A percentile compares a stretch with the other conserved stretches of the same genome.
Conservation (phyloP, 176 grass and related monocot species). For the Eragrostis curvula region DNA sequence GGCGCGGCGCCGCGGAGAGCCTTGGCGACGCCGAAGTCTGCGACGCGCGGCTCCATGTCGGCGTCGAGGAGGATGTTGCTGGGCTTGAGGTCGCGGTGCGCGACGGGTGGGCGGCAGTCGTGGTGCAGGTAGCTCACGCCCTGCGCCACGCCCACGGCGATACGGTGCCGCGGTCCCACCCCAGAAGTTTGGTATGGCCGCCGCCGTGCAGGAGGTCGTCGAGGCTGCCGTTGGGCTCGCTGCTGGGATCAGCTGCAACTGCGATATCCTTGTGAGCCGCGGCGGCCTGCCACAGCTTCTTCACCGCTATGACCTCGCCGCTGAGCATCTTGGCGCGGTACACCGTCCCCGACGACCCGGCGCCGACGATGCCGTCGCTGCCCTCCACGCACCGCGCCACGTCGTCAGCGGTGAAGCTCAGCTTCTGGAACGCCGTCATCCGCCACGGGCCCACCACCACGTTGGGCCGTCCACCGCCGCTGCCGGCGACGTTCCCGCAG, state of each 20-base stretch:
- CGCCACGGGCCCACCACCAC: conserved; percentile 47
- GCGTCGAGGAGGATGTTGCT: conserved; percentile 92
- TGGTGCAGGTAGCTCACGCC: conserved; percentile 95
- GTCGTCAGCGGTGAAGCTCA: conserved; percentile 81
- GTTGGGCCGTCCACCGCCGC: neutral
- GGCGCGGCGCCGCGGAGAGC: conserved; percentile 53
- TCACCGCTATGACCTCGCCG: conserved; percentile 84
- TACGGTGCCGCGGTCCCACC: conserved; percentile 70
- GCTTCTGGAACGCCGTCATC: conserved; percentile 79
- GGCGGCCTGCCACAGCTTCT: conserved; percentile 71
- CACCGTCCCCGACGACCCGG: conserved; percentile 77
- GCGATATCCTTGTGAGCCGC: conserved; percentile 59
- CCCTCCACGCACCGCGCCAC: conserved; percentile 63
- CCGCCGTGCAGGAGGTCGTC: conserved; percentile 70
- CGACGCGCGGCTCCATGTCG: conserved; percentile 81
- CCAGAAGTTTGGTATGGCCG: conserved; percentile 21
- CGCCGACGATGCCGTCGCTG: conserved; percentile 71
- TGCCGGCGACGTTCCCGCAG: neutral
- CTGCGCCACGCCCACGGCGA: conserved; percentile 76
- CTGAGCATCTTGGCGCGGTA: conserved; percentile 83
- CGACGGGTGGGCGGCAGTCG: conserved; percentile 72
- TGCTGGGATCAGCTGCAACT: no score
- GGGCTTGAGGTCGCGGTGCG: conserved; percentile 89
- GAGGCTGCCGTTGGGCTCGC: conserved; percentile 93
- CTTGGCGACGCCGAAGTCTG: conserved; percentile 96